Percentiles rank a stretch among this genome's conserved stretches.
phyloP scores from a whole-genome alignment of 495 filamentous ascomycete genomes.

The Amorphotheca resinae region DNA sequence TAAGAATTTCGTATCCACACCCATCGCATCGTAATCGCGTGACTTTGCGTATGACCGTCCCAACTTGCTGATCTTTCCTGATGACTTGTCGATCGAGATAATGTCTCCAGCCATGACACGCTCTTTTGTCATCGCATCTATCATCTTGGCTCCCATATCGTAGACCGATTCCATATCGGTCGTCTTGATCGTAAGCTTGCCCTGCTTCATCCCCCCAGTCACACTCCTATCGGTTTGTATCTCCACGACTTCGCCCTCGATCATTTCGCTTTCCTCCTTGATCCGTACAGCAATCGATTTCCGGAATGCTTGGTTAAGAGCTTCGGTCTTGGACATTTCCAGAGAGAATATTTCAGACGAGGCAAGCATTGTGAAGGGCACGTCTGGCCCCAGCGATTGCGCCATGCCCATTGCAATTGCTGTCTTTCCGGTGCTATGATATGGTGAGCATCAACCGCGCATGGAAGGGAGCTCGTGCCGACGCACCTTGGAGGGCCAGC shows the following conservation, averaged over 20 bases:
- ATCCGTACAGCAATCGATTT: constrained; percentile 95
- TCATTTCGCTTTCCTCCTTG: constrained; percentile 97
- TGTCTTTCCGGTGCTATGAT: constrained; percentile 77
- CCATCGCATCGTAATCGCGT: constrained; percentile 98
- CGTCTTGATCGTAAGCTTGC: constrained; percentile 98
- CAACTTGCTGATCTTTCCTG: constrained; percentile 93
- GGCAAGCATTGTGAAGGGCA: constrained; percentile 91
- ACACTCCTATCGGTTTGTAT: constrained; percentile 98
- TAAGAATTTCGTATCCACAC: constrained; percentile 93
- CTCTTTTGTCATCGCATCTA: constrained; percentile 97
- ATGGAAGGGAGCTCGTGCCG: not conserved
- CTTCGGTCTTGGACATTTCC: constrained; percentile 98
- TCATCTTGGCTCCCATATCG: constrained; percentile 99
- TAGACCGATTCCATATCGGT: constrained; percentile 99
- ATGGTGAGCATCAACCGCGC: constrained; percentile 4
- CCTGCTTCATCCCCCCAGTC: constrained; percentile 92
- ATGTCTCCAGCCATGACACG: constrained; percentile 97
- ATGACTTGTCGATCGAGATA: constrained; percentile 95
- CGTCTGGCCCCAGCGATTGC: constrained; percentile 83
- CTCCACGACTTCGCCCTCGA: constrained; percentile 97
- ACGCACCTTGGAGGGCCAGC: constrained; percentile 74
- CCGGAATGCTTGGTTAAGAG: constrained; percentile 91
- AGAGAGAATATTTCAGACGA: constrained; percentile 95
- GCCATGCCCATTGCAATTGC: constrained; percentile 99
- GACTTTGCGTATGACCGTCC: constrained; percentile 87